Base-by-base conservation (phyloP, 768 basidiomycete species). In the Psilocybe sp. region DNA sequence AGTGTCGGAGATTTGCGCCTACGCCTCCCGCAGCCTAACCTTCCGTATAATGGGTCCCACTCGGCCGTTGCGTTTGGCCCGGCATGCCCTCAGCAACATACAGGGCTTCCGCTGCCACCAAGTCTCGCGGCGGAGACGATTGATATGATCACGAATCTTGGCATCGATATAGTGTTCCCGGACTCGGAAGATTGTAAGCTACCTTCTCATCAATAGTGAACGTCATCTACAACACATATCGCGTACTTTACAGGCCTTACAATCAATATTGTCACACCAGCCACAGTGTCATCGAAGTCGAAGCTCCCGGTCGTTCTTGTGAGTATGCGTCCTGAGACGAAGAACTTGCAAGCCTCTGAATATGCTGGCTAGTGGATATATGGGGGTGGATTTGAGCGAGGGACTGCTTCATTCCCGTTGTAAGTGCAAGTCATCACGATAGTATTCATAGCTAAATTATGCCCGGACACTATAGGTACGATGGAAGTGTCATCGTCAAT, bases 251-350 rank as follows among this genome's bases (percentile, higher is more conserved):
- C 33, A 74, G 78, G 79, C 60, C 62, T 82, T 14, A 78, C 71
- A 2, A 53, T 83, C 37, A 80, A 82, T 50, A 72, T 82, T 13
- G 53, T 78, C n/a, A 70, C 69, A 40, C 79, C 81, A 4, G 58
- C 63, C 2, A 61, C 54, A 23, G 69, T 74, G 0, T 72, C 69
- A 0, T 50, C 74, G 2, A 58, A 58, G 0, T 74, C 73, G 8
- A 75, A 74, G 44, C 62, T 81, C 2, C 81, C 81, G 3, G 77
- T 83, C 7, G 66, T 78, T 8, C 76, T 73, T 33, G 80, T 80
- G 60, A 41, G 77, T 67, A 9, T 15, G 14, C 14, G 11, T 36
- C n/a, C 28, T 31, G 1, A 5, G 43, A 14, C 2, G 43, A 46
- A 33, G 37, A 18, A 31, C 31, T 35, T 33, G 23, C 40, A 35